phyloP scores from a whole-genome alignment of 1,284 basidiomycete species.

The Apiotrichum siamense region DNA sequence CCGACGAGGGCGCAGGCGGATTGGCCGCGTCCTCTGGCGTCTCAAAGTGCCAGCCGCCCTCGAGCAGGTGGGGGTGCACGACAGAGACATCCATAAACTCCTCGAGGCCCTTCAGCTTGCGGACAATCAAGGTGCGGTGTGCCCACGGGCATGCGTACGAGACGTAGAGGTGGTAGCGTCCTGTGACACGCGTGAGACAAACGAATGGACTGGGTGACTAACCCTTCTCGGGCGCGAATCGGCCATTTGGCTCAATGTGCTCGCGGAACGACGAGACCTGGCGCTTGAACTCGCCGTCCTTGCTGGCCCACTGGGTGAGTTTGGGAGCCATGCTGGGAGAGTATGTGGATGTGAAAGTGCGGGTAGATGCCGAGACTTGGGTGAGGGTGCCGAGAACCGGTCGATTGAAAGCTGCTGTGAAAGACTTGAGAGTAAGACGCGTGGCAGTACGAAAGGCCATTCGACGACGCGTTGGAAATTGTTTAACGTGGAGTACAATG shows the following conservation, averaged over 20 bases:
- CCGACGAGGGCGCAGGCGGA: constrained; percentile 25
- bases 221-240: constrained; percentile 78
- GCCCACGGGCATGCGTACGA: constrained; percentile 85
- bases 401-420: neutral
- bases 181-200: constrained; percentile 51
- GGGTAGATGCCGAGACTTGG: neutral
- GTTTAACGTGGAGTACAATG: no score
- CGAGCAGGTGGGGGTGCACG: constrained; percentile 81
- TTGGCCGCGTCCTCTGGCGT: constrained; percentile 34
- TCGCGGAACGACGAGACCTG: constrained; percentile 67
- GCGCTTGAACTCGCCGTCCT: constrained; percentile 79
- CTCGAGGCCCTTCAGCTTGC: constrained; percentile 88
- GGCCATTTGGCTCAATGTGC: constrained; percentile 62
- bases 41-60: constrained; percentile 82
- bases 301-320: constrained; percentile 58
- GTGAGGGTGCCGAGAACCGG: neutral
- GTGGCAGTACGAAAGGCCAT: neutral
- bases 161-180: constrained; percentile 83
- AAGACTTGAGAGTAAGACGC: neutral
- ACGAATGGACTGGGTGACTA: constrained; percentile 25
- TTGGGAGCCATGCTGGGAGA: no score
- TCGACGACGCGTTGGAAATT: neutral
- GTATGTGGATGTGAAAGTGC: neutral
- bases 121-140: constrained; percentile 77
- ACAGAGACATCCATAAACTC: constrained; percentile 70